Conservation (phyloP, 2,329 filamentous ascomycete species). For the Cladosporium colombiae region DNA sequence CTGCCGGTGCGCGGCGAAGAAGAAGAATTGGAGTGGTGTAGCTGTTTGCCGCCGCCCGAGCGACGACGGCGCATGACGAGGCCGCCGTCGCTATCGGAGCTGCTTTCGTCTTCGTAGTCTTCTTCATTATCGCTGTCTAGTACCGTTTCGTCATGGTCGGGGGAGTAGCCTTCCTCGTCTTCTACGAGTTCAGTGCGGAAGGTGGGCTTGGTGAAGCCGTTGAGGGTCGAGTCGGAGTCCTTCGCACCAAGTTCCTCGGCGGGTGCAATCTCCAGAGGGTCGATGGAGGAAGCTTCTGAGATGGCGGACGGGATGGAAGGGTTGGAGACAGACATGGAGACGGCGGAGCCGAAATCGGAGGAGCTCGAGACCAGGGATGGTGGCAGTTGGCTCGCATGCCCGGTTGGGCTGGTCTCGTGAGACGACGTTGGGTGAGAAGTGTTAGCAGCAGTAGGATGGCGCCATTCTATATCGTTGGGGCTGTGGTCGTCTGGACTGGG, state of each 20-base stretch:
- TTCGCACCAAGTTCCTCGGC: slow-evolving; percentile 39
- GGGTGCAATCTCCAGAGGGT: slow-evolving; percentile 30
- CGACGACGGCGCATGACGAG: slow-evolving; percentile 41
- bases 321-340: slow-evolving; percentile 53
- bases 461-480: slow-evolving; percentile 28
- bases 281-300: slow-evolving; percentile 50
- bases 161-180: slow-evolving; percentile 38
- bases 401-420: slow-evolving; percentile 44
- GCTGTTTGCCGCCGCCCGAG: slow-evolving; percentile 27
- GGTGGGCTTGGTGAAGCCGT: slow-evolving; percentile 29
- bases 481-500: slow-evolving; percentile 49
- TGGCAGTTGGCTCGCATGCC: slow-evolving; percentile 30
- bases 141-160: slow-evolving; percentile 39
- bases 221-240: slow-evolving; percentile 39
- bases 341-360: slow-evolving; percentile 50
- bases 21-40: slow-evolving; percentile 10
- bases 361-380: slow-evolving; percentile 45
- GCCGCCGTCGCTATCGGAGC: slow-evolving; percentile 41
- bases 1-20: slow-evolving; percentile 10
- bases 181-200: slow-evolving; percentile 25
- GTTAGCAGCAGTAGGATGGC: slow-evolving; percentile 28
- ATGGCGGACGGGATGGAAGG: slow-evolving; percentile 54
- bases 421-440: slow-evolving; percentile 34
- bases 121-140: slow-evolving; percentile 43
- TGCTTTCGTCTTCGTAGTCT: slow-evolving; percentile 43